These are phyloP conservation scores for Wickerhamiella allomyrinae DNA, from an alignment of 805 yeast genomes.

Conservation along the genomic window DNA sequence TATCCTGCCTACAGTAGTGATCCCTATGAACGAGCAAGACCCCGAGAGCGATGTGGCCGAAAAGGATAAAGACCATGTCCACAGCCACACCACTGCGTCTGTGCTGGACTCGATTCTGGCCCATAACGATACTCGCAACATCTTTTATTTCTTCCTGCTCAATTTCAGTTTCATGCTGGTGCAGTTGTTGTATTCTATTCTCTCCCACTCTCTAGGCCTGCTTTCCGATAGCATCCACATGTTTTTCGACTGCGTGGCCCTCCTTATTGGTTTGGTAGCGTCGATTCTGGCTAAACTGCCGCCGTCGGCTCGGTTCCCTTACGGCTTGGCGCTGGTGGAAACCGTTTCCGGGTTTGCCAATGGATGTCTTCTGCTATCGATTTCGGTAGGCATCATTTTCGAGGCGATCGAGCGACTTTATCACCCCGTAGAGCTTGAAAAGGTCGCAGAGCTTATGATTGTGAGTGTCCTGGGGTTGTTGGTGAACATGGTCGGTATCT, in stretches of 20 bases:
- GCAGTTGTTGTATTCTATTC: conserved; percentile 79
- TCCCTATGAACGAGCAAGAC: conserved; percentile 8
- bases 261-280: conserved; percentile 80
- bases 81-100: background rate
- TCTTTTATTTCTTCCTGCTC: conserved; percentile 70
- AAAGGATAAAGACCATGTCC: background rate
- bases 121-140: conserved; percentile 71
- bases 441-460: conserved; percentile 68
- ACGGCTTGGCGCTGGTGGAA: conserved; percentile 73
- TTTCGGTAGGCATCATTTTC: conserved; percentile 72
- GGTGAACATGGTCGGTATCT: conserved; percentile 83
- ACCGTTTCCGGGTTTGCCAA: conserved; percentile 92
- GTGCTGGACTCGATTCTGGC: conserved; percentile 27
- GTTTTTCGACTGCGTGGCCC: conserved; percentile 88
- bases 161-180: conserved; percentile 90
- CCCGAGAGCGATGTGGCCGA: conserved; percentile 1
- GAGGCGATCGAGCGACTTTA: conserved; percentile 75
- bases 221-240: conserved; percentile 89
- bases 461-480: conserved; percentile 75
- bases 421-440: conserved; percentile 62
- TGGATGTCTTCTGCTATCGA: conserved; percentile 76
- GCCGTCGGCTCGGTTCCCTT: conserved; percentile 62
- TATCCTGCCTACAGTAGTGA: conserved; percentile 8
- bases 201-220: conserved; percentile 83
- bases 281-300: conserved; percentile 49